Evolutionary conservation across 495 filamentous ascomycete species (phyloP).

Genomic region (Amorphotheca resinae): DNA sequence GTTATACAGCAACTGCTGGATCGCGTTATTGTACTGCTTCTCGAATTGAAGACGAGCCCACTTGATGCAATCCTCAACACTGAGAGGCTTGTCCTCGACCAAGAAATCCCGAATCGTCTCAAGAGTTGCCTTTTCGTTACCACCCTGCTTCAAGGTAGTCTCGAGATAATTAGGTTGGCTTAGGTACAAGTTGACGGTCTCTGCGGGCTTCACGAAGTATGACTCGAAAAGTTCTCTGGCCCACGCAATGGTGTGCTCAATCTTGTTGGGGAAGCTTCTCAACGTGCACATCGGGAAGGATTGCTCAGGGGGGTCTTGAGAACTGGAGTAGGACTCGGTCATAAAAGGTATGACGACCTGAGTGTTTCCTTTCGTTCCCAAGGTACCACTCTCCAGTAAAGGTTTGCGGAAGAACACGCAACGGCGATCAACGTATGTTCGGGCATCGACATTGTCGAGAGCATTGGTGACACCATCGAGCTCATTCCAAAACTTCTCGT

Average conservation of each 20-base stretch:
- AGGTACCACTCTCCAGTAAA: slow-evolving; percentile 87
- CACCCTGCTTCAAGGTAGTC: slow-evolving; percentile 80
- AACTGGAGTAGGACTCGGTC: slow-evolving; percentile 97
- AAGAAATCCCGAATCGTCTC: slow-evolving; percentile 83
- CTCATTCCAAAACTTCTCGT: slow-evolving; percentile 86
- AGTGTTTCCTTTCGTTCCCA: slow-evolving; percentile 96
- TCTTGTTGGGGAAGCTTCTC: slow-evolving; percentile 94
- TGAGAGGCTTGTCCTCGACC: slow-evolving; percentile 84
- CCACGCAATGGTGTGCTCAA: slow-evolving; percentile 99
- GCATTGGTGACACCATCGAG: slow-evolving; percentile 94
- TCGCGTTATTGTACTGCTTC: slow-evolving; percentile 92
- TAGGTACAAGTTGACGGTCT: slow-evolving; percentile 91
- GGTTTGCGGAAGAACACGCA: slow-evolving; percentile 99
- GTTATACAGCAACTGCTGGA: slow-evolving; percentile 93
- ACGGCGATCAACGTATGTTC: slow-evolving; percentile 92
- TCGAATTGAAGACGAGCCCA: slow-evolving; percentile 94
- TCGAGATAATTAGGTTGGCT: slow-evolving; percentile 85
- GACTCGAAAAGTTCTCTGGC: slow-evolving; percentile 88
- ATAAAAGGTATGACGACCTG: slow-evolving; percentile 84
- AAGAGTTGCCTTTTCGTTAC: slow-evolving; percentile 91
- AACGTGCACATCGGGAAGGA: slow-evolving; percentile 99
- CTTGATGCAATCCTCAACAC: slow-evolving; percentile 87
- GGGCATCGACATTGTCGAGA: slow-evolving; percentile 92
- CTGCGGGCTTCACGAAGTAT: slow-evolving; percentile 84
- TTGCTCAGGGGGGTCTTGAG: slow-evolving; percentile 95